Evolutionary conservation across 1,139 yeast genomes (phyloP).

Genomic region (Candida sp.): DNA sequence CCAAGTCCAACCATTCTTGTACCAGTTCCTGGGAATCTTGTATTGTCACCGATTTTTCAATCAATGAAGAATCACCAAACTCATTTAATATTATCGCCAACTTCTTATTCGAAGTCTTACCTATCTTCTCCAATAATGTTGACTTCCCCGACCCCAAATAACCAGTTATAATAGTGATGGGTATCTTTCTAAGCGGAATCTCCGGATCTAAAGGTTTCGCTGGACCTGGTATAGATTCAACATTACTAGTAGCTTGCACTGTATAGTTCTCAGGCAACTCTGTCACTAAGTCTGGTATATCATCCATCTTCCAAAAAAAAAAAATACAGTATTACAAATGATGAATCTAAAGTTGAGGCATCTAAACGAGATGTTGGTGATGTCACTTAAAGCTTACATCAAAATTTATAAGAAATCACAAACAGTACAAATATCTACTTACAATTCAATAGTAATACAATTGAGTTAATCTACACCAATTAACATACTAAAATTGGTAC

Average conservation of each 20-base stretch:
- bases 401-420: no score
- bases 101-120: conserved; percentile 63
- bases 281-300: conserved; percentile 51
- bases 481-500: no score
- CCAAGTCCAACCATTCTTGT: conserved; percentile 94
- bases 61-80: conserved; percentile 84
- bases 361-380: no score
- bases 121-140: conserved; percentile 73
- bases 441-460: no score
- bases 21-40: conserved; percentile 56
- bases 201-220: conserved; percentile 1
- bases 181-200: conserved; percentile 50
- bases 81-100: conserved; percentile 91
- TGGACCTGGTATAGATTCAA: neutral
- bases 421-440: no score
- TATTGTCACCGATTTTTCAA: conserved; percentile 83
- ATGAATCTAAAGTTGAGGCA: no score
- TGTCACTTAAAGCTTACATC: no score
- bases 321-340: no score
- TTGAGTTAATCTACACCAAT: no score
- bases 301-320: conserved; percentile 24
- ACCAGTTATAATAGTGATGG: conserved; percentile 92
- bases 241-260: neutral
- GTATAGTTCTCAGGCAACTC: conserved; percentile 16
- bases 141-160: conserved; percentile 95